These are phyloP conservation scores for Albophoma yamanashiensis DNA, from an alignment of 2,329 filamentous ascomycete species.

Conservation along the genomic window DNA sequence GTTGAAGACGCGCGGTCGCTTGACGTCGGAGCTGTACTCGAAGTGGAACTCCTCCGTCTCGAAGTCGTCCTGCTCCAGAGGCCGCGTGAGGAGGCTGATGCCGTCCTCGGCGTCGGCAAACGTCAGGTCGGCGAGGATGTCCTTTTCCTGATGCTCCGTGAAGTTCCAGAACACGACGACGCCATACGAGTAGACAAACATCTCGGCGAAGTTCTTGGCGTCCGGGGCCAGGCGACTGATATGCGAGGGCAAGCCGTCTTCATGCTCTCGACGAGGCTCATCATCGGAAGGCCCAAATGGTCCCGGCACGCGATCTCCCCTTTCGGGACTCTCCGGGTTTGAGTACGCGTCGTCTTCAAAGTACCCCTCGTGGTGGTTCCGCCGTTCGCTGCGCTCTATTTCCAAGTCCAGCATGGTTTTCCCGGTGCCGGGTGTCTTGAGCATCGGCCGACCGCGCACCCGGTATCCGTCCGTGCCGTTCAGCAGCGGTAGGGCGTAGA, in stretches of 20 bases:
- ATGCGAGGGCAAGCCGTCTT: slow-evolving; percentile 33
- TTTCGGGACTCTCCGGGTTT: slow-evolving; percentile 18
- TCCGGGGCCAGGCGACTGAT: slow-evolving; percentile 55
- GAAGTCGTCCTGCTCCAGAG: slow-evolving; percentile 79
- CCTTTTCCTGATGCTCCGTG: slow-evolving; percentile 89
- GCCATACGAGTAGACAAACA: slow-evolving; percentile 96
- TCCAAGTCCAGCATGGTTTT: slow-evolving; percentile 90
- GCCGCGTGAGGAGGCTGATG: slow-evolving; percentile 61
- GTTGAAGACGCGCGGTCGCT: slow-evolving; percentile 88
- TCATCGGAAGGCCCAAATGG: slow-evolving; percentile 20
- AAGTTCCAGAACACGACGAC: slow-evolving; percentile 99
- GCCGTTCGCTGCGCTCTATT: slow-evolving; percentile 84
- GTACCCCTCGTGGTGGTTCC: slow-evolving; percentile 87
- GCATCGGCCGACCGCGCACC: slow-evolving; percentile 76
- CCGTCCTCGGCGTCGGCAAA: slow-evolving; percentile 65
- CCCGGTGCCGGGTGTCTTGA: slow-evolving; percentile 82
- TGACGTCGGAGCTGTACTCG: slow-evolving; percentile 81
- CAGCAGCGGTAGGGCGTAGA: slow-evolving; percentile 85
- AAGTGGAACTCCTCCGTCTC: slow-evolving; percentile 99
- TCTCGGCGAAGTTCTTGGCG: slow-evolving; percentile 75
- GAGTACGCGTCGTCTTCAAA: slow-evolving; percentile 61
- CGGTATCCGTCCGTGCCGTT: slow-evolving; percentile 80
- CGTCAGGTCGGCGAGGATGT: slow-evolving; percentile 86
- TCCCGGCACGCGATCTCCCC: slow-evolving; percentile 14
- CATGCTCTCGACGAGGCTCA: slow-evolving; percentile 19